phyloP scores from a whole-genome alignment of 257 asterid genomes.

The Solanum stenotomum region DNA sequence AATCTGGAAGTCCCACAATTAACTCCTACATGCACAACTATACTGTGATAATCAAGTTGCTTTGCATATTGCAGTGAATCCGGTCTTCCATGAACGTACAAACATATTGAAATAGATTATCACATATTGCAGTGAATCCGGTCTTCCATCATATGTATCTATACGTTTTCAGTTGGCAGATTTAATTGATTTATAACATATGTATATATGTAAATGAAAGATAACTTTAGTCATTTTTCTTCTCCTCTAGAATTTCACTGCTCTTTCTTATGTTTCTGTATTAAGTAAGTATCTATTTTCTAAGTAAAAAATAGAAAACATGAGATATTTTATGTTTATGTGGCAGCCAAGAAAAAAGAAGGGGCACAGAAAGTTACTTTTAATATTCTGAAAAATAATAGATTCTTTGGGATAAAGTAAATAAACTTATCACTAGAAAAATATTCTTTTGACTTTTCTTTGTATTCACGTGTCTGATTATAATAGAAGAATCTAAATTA shows the following conservation, averaged over 20 bases:
- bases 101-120: background rate
- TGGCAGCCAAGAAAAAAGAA: background rate
- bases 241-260: background rate
- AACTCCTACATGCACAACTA: background rate
- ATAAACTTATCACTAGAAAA: background rate
- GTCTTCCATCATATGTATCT: background rate
- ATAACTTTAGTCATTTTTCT: background rate
- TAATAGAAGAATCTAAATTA: background rate
- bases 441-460: background rate
- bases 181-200: background rate
- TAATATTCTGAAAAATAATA: background rate
- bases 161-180: background rate
- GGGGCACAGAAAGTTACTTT: background rate
- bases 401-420: background rate
- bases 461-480: background rate
- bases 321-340: background rate
- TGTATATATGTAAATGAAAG: background rate
- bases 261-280: background rate
- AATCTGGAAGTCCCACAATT: background rate
- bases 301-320: background rate
- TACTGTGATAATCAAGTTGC: background rate
- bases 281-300: background rate
- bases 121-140: too few species aligned
- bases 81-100: background rate
- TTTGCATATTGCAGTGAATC: background rate